Percentiles rank a stretch among this genome's conserved stretches.
These are phyloP conservation scores for Populus hybrid DNA, from an alignment of 441 rosid species.

Conservation along the genomic window DNA sequence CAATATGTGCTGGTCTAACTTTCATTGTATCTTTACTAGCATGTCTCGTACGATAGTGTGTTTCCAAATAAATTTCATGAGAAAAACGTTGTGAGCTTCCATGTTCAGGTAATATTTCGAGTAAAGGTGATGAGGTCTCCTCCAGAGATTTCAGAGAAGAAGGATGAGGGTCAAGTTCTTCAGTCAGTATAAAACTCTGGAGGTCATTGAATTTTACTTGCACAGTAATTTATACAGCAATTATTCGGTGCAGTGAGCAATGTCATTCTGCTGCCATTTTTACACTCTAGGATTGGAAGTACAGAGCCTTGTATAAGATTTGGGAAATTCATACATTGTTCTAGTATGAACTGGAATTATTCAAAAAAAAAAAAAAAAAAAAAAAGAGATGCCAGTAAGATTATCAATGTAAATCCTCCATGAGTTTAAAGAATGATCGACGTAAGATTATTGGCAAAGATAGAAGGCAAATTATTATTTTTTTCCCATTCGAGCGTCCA, in stretches of 20 bases:
- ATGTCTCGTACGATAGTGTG: background rate
- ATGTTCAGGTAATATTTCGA: conserved; percentile 54
- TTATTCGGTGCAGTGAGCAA: too few species aligned
- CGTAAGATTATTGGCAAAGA: too few species aligned
- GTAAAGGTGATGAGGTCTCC: conserved; percentile 65
- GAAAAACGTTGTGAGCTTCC: conserved; percentile 4
- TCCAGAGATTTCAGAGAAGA: conserved; percentile 23
- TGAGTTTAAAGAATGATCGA: too few species aligned
- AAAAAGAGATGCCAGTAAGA: background rate
- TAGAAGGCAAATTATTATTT: too few species aligned
- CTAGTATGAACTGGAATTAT: conserved; percentile 8
- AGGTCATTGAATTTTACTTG: background rate
- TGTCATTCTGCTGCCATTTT: conserved; percentile 12
- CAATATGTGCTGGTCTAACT: background rate
- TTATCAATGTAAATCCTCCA: too few species aligned
- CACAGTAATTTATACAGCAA: conserved; percentile 31
- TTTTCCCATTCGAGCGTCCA: too few species aligned
- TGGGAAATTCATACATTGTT: conserved; percentile 7
- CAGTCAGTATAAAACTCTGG: conserved; percentile 40
- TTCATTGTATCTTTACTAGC: background rate
- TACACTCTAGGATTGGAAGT: background rate
- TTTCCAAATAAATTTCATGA: background rate
- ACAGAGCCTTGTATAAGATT: conserved; percentile 10
- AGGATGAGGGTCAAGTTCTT: conserved; percentile 39
- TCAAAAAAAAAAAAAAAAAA: background rate